Base-by-base conservation (phyloP, 352 stramenopile genomes). In the Phytopythium helicoides region DNA sequence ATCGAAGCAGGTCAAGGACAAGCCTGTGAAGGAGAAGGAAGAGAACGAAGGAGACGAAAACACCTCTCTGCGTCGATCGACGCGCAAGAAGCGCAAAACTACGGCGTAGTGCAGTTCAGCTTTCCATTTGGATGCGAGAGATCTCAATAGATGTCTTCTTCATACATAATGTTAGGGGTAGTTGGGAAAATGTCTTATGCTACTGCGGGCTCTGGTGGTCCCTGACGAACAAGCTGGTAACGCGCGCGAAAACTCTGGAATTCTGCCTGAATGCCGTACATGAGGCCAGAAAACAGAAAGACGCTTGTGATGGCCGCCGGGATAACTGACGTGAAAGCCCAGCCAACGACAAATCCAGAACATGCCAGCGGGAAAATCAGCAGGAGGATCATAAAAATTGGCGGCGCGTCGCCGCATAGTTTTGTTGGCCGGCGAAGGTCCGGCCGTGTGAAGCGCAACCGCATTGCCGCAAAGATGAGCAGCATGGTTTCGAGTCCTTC, bases 201-300 rank as follows among this genome's bases (percentile, higher is more conserved):
- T 18, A 25, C 44, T 22, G 16, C n/a, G 9, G 44, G 28, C 26
- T 38, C 44, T 5, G 44, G 25, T 18, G 41, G 23, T 4, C 22
- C 23, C 44, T 50, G 25, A 38, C 34, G 51, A 16, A 62, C 45
- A 22, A 60, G 51, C 42, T 58, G 49, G 38, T 67, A 70, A 40
- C 40, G 54, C 16, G 48, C 41, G 14, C 44, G 56, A 56, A 86
- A 87, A 22, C 71, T 57, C 28, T 54, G 62, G 41, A 84, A 80
- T 36, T 80, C 71, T 7, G 62, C 65, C 52, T 82, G 71, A 8
- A 60, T 33, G 34, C 69, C 60, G 55, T 86, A 87, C 22, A 87
- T 66, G 33, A 84, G 37, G 0, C 74, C 72, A 35, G 75, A 71
- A 34, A 86, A 66, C 21, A 86, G 44, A 36, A 87, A 85, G 15